Evolutionary conservation across 306 rosid species (phyloP), one percentile per base, ranked within the genome.

Genomic region (Dryas octopetala): DNA sequence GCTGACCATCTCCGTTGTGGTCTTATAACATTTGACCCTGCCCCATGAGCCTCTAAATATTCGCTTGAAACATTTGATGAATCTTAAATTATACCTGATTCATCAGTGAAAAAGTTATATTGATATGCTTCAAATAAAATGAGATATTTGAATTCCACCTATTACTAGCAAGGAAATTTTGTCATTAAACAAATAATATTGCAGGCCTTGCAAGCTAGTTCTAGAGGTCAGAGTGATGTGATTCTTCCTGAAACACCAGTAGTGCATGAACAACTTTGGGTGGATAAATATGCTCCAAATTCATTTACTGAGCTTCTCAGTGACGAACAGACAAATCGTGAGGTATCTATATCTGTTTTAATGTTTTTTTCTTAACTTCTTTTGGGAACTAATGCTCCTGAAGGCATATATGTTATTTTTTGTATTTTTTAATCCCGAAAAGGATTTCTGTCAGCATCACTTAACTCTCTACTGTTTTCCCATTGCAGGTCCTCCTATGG

Each of bases 281-380:
- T 95, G n/a, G 98, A 95, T 77, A 89, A 95, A 81, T 95, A 95
- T 78, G 88, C 97, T 49, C 98, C 97, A 5, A 86, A 77, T 60
- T 91, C 97, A 15, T 95, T 95, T 76, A 86, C 91, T 13, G 98
- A 91, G 85, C 98, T 95, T 83, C 97, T 95, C 45, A 95, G 98
- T 61, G 96, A 95, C 66, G 98, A 95, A 80, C 98, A 90, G 73
- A 95, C 96, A 82, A 95, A 95, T 75, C 98, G 97, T 11, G 98
- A 90, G 97, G 98, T 89, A 83, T 64, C 55, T 72, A 62, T 70
- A 38, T 63, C 50, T 61, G 58, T 62, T 70, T 7, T 54, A n/a
- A n/a, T 71, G 40, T 43, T 47, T 52, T 52, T 60, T 58, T 73
- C 44, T 47, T 45, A 59, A 76, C 48, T 68, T 60, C 12, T 9